phyloP scores from a whole-genome alignment of 805 yeast genomes.

The Myxozyma sirexii region DNA sequence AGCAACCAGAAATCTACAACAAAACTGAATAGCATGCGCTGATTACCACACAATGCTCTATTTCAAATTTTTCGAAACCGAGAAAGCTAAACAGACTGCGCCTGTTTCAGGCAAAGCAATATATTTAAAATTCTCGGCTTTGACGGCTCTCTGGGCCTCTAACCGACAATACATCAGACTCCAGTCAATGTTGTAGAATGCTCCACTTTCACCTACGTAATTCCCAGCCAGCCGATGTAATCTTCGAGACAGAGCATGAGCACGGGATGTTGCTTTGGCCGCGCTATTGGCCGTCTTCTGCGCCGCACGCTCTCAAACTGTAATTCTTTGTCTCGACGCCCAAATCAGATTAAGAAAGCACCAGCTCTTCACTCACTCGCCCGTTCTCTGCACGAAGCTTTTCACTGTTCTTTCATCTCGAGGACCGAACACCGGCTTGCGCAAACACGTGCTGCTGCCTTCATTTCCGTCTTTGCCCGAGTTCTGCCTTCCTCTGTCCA shows the following conservation, averaged over 20 bases:
- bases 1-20: neutral
- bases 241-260: too few species aligned
- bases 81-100: too few species aligned
- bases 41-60: too few species aligned
- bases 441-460: neutral
- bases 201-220: too few species aligned
- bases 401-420: neutral
- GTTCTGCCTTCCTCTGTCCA: neutral
- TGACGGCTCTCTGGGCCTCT: neutral
- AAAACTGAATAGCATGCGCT: neutral
- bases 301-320: constrained; percentile 11
- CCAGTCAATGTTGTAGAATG: too few species aligned
- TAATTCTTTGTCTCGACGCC: neutral
- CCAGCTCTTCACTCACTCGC: neutral
- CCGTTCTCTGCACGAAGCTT: too few species aligned
- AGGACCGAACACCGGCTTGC: neutral
- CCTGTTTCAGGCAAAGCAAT: too few species aligned
- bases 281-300: constrained; percentile 6
- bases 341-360: neutral
- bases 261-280: constrained; percentile 5
- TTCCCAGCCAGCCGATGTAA: too few species aligned
- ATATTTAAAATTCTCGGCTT: neutral
- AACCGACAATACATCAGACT: too few species aligned
- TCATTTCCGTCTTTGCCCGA: neutral
- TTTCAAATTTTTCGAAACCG: too few species aligned